phyloP scores from a whole-genome alignment of 768 basidiomycete genomes.

The Termitomyces sp. region DNA sequence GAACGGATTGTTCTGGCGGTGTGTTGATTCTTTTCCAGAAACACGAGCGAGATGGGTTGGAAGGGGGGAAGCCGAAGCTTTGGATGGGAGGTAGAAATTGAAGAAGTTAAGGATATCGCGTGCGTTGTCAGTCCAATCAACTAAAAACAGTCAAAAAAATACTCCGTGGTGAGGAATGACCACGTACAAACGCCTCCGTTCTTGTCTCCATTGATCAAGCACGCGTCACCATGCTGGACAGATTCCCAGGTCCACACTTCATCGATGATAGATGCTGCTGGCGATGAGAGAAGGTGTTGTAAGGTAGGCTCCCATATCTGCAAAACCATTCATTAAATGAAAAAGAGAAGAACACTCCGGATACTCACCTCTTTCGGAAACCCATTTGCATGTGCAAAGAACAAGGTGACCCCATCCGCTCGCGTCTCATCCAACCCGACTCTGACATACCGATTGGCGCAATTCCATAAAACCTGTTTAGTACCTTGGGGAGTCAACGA shows the following conservation, averaged over 20 bases:
- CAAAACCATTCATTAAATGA: neutral
- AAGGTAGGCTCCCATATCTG: constrained; percentile 86
- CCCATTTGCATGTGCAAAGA: constrained; percentile 84
- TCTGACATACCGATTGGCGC: constrained; percentile 67
- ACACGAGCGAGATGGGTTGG: constrained; percentile 56
- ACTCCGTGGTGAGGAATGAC: neutral
- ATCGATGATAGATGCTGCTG: constrained; percentile 40
- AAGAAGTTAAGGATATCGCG: constrained; percentile 82
- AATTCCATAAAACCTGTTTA: constrained; percentile 60
- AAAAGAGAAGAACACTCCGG: neutral
- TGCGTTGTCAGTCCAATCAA: constrained; percentile 74
- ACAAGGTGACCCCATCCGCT: constrained; percentile 59
- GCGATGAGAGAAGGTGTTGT: constrained; percentile 44
- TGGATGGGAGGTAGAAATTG: constrained; percentile 59
- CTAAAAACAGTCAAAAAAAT: constrained; percentile 33
- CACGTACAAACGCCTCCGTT: constrained; percentile 61
- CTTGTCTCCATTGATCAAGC: constrained; percentile 57
- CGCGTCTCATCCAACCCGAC: constrained; percentile 23
- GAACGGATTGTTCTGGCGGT: constrained; percentile 51
- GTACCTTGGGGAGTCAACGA: constrained; percentile 35
- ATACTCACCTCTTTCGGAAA: constrained; percentile 78
- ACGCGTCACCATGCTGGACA: constrained; percentile 82
- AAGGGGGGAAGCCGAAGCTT: constrained; percentile 30
- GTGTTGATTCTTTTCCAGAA: constrained; percentile 35
- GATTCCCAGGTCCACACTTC: constrained; percentile 86